Conservation (phyloP, 1,139 yeast genomes). For the Yamadazyma atlantica region DNA sequence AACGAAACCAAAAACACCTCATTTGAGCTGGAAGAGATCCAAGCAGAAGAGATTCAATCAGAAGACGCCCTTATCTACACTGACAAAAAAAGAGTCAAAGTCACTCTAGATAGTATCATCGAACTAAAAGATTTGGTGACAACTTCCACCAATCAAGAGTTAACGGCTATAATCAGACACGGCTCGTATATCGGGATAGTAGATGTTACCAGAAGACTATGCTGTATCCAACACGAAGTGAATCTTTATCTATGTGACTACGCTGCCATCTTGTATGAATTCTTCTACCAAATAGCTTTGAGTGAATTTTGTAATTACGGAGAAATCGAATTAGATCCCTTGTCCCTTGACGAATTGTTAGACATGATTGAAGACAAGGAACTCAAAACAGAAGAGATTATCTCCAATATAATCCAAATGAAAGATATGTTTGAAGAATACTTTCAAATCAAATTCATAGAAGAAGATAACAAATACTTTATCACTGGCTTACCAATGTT, state of each 20-base stretch:
- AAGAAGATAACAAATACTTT: slow-evolving; percentile 25
- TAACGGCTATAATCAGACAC: slow-evolving; percentile 69
- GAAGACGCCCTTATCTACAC: slow-evolving; percentile 6
- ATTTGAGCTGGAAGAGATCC: not conserved
- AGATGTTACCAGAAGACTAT: slow-evolving; percentile 65
- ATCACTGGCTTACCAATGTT: slow-evolving; percentile 66
- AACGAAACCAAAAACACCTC: not conserved
- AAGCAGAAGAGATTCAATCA: not conserved
- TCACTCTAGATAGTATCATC: slow-evolving; percentile 59
- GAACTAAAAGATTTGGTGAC: slow-evolving; percentile 55
- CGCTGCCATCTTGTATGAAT: slow-evolving; percentile 62
- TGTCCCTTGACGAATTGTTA: slow-evolving; percentile 29
- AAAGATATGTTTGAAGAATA: slow-evolving; percentile 81
- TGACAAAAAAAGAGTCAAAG: slow-evolving; percentile 23
- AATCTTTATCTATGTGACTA: slow-evolving; percentile 79
- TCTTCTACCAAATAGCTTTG: slow-evolving; percentile 79
- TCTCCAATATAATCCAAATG: slow-evolving; percentile 43
- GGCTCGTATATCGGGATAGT: slow-evolving; percentile 82
- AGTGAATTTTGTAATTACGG: slow-evolving; percentile 86
- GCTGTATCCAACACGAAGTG: slow-evolving; percentile 82
- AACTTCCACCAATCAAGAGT: slow-evolving; percentile 41
- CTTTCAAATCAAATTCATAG: slow-evolving; percentile 52
- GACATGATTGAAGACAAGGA: slow-evolving; percentile 19
- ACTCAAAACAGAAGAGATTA: slow-evolving; percentile 14
- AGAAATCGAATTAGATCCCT: slow-evolving; percentile 44